Evolutionary conservation across 805 yeast species (phyloP).

Genomic region (Saccharomycopsis sp.): DNA sequence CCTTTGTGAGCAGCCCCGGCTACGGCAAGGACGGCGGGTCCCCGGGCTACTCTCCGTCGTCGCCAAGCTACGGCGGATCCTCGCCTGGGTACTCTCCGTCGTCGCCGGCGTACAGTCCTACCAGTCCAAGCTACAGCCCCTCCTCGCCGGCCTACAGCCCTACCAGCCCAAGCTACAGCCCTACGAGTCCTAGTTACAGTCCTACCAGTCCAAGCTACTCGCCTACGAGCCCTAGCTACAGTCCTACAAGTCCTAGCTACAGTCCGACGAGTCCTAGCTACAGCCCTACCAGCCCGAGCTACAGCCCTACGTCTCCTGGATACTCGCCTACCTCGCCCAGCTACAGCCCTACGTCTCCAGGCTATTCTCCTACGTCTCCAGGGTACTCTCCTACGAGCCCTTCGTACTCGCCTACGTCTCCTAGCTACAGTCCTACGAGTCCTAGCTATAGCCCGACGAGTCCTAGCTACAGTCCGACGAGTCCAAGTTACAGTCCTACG

Average conservation of each 20-base stretch:
- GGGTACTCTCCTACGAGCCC: slow-evolving; percentile 69
- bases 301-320: slow-evolving; percentile 67
- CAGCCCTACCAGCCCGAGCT: slow-evolving; percentile 63
- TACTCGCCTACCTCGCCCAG: slow-evolving; percentile 54
- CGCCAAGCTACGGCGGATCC: slow-evolving; percentile 53
- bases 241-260: slow-evolving; percentile 71
- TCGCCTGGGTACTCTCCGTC: slow-evolving; percentile 52
- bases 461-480: slow-evolving; percentile 40
- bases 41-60: slow-evolving; percentile 45
- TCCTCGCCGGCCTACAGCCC: slow-evolving; percentile 69
- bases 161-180: slow-evolving; percentile 57
- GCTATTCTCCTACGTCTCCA: slow-evolving; percentile 76
- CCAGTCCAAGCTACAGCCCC: slow-evolving; percentile 66
- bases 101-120: slow-evolving; percentile 44
- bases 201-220: slow-evolving; percentile 72
- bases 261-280: slow-evolving; percentile 66
- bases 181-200: slow-evolving; percentile 64
- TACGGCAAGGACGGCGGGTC: slow-evolving; percentile 39
- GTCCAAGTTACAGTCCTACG: slow-evolving; percentile 35
- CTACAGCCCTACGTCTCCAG: slow-evolving; percentile 62
- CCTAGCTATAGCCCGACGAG: slow-evolving; percentile 46
- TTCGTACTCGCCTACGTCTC: slow-evolving; percentile 63
- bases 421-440: slow-evolving; percentile 54
- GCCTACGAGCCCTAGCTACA: slow-evolving; percentile 59
- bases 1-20: slow-evolving; percentile 35